These are phyloP conservation scores for Microcyclospora pomicola DNA, from an alignment of 2,329 filamentous ascomycete species.

Conservation along the genomic window DNA sequence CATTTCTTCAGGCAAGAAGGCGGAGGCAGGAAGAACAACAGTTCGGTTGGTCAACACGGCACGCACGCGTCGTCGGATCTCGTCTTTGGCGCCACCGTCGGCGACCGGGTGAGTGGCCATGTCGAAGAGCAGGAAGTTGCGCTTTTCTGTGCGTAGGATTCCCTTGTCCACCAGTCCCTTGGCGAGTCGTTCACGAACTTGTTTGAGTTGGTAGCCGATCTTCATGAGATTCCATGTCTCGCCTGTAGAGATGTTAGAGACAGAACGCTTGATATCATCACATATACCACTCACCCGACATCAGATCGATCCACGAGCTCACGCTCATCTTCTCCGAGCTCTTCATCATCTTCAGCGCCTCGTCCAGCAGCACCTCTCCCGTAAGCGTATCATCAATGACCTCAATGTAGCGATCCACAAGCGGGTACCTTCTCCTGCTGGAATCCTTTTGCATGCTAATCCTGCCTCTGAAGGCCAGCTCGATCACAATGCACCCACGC, in stretches of 20 bases:
- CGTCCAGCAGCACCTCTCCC: constrained; percentile 90
- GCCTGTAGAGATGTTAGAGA: constrained; percentile 41
- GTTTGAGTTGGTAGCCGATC: constrained; percentile 98
- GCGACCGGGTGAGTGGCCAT: constrained; percentile 98
- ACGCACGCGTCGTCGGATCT: constrained; percentile 83
- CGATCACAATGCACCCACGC: constrained; percentile 94
- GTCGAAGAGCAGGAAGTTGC: constrained; percentile 98
- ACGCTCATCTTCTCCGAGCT: constrained; percentile 99
- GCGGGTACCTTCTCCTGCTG: constrained; percentile 75
- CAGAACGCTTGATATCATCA: background rate
- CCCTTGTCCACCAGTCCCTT: constrained; percentile 98
- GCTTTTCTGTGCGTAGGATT: constrained; percentile 95
- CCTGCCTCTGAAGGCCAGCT: constrained; percentile 87
- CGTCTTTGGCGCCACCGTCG: constrained; percentile 92
- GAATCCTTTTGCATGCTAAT: constrained; percentile 98
- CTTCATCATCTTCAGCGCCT: constrained; percentile 99
- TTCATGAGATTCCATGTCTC: constrained; percentile 99
- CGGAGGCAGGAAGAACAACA: constrained; percentile 71
- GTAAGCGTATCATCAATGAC: constrained; percentile 94
- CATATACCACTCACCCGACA: constrained; percentile 63
- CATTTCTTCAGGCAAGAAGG: constrained; percentile 85
- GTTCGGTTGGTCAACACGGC: constrained; percentile 89
- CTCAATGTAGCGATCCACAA: constrained; percentile 88
- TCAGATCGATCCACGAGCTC: constrained; percentile 94
- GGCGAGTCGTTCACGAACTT: constrained; percentile 91